Base-by-base conservation (phyloP, 2,329 filamentous ascomycete genomes). In the Sarocladiaceae sp. region DNA sequence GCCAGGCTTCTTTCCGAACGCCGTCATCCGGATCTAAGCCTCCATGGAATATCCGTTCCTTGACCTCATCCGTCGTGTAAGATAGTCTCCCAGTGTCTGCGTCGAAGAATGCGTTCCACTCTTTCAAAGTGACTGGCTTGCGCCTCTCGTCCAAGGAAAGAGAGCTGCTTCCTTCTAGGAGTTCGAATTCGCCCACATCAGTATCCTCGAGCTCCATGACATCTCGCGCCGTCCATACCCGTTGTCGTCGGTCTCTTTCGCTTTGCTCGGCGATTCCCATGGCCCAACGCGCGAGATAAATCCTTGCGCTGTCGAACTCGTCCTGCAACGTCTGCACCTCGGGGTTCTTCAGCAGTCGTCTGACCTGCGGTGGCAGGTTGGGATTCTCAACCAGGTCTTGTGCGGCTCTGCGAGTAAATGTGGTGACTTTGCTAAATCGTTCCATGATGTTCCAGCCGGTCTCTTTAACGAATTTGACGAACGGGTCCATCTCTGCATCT, bases 201-300 rank as follows among this genome's bases (percentile, higher is more conserved):
- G 90, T 97, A 58, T 97, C 88, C 66, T 99, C 95, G 66, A 95
- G 87, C 62, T 96, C 92, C 61, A 97, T 76, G 3, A 97, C 87
- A 70, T 99, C 94, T 57, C 85, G 86, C 1, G 90, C 93, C 0
- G 92, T 97, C 88, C 91, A 99, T 63, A 96, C 92, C 44, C 92
- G 79, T 67, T 92, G 87, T 50, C 84, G 88, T 22, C 87, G 78
- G 61, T 99, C 94, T 35, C 84, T 79, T 64, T 99, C 94, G 61
- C 92, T 93, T 72, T 99, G 94, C 67, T 99, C 95, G 0, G 94
- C 92, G 57, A 99, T 96, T 7, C 91, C 91, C 94, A 99, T 97
- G 2, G 94, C 94, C 94, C 94, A 99, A 57, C 94, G 80, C 20
- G 94, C 94, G 35, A 99, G 78, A 64, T 99, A 99, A 54, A 99